Percentiles rank a stretch among this genome's conserved stretches.
These are phyloP conservation scores for Pythium monospermum DNA, from an alignment of 352 stramenopile genomes.

Conservation along the genomic window DNA sequence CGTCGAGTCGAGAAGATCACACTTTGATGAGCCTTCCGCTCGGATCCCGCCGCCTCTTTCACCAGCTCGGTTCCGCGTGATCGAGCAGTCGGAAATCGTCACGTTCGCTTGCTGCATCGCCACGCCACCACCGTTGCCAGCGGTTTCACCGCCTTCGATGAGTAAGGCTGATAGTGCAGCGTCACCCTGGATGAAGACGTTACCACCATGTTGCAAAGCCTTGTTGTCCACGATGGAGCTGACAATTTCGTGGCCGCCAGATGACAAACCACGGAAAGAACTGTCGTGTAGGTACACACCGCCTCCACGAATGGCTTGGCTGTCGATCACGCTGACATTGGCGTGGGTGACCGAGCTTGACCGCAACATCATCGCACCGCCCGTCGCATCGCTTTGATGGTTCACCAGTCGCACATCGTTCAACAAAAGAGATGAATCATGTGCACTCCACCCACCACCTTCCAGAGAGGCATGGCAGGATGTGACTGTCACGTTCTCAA, in stretches of 20 bases:
- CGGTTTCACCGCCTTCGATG: background rate
- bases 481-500: constrained; percentile 4
- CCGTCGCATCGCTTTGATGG: constrained; percentile 8
- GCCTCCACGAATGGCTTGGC: constrained; percentile 25
- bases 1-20: background rate
- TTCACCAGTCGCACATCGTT: constrained; percentile 1
- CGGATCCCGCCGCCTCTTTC: constrained; percentile 7
- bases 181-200: constrained; percentile 6
- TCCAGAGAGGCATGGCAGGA: constrained; percentile 9
- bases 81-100: background rate
- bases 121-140: constrained; percentile 1
- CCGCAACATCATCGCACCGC: constrained; percentile 30
- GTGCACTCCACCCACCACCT: constrained; percentile 28
- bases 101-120: background rate
- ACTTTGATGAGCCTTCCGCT: background rate
- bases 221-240: constrained; percentile 2
- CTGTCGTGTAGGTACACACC: constrained; percentile 26
- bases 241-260: constrained; percentile 9
- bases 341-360: constrained; percentile 21
- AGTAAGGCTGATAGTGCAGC: background rate
- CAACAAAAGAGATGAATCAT: constrained; percentile 2
- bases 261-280: background rate
- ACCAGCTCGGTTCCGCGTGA: background rate
- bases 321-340: constrained; percentile 24
- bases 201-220: constrained; percentile 7